Base-by-base conservation (phyloP, 208 protist genomes). In the Trypanosoma congolense region DNA sequence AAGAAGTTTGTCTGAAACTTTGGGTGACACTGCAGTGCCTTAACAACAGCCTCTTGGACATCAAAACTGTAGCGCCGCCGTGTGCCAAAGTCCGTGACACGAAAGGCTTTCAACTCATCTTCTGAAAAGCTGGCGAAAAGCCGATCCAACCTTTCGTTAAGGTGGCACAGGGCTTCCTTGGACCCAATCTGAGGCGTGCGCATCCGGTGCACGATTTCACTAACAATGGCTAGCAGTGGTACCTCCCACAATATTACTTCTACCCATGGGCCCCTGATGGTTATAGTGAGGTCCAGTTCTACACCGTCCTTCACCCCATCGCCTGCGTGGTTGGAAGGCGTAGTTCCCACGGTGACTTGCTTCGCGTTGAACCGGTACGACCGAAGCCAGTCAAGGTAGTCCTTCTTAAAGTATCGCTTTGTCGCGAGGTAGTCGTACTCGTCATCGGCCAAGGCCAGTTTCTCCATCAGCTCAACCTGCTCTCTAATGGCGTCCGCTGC, bases 241-340 rank as follows among this genome's bases (percentile, higher is more conserved):
- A 93, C 82, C 50, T 93, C 87, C 80, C 82, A 93, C 47, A 93
- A 67, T 58, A 93, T 93, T 31, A 80, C 86, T 70, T 93, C 80
- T 61, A 87, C 71, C 87, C 87, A 93, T 48, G 83, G 78, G 3
- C 87, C 87, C 8, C 82, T 65, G 28, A 93, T 71, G 18, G 62
- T 75, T 30, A 93, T 75, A 36, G 49, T 45, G 24, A 93, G 65
- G 44, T 82, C 63, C 26, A 64, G 74, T 51, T 71, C 67, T 51
- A 72, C 65, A 47, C 75, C 71, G 44, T 65, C 70, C 33, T 48
- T 75, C 19, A 40, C 22, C 19, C 18, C 45, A 28, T 16, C 19
- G 31, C 10, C 33, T 42, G 56, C 6, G 42, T 48, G 47, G 57
- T 54, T 14, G 77, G 78, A 18, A 85, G n/a, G n/a, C n/a, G n/a